Evolutionary conservation across 148 eudicot genomes (phyloP).

Genomic region (Rhododendron kiyosumense): DNA sequence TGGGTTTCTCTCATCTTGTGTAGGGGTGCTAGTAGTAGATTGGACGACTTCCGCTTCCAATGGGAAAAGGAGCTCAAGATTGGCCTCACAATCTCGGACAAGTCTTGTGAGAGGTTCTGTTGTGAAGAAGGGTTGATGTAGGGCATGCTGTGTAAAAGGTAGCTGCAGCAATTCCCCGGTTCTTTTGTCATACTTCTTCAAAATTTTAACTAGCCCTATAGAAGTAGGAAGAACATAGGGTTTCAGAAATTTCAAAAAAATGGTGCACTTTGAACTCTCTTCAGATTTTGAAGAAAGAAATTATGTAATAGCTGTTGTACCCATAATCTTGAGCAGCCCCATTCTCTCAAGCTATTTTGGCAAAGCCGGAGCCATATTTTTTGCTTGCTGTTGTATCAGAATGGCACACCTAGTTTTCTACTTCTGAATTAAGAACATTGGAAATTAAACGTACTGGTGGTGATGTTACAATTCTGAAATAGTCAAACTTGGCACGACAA

Average conservation of each 20-base stretch:
- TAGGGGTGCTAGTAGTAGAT: slow-evolving; percentile 24
- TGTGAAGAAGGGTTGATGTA: slow-evolving; percentile 81
- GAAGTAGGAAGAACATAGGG: slow-evolving; percentile 8
- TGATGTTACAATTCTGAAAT: neutral
- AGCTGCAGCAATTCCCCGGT: slow-evolving; percentile 74
- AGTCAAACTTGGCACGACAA: neutral
- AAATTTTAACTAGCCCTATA: slow-evolving; percentile 74
- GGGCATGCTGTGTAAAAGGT: slow-evolving; percentile 77
- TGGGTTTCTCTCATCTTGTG: slow-evolving; percentile 13
- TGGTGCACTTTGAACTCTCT: neutral
- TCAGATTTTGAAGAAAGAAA: neutral
- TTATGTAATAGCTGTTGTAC: neutral
- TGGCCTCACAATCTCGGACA: slow-evolving; percentile 83
- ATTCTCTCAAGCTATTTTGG: neutral
- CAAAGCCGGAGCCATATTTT: neutral
- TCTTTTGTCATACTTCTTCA: slow-evolving; percentile 93
- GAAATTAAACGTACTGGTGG: neutral
- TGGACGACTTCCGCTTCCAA: slow-evolving; percentile 85
- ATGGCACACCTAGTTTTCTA: neutral
- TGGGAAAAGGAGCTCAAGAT: slow-evolving; percentile 84
- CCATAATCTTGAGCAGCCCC: neutral
- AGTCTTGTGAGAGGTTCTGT: slow-evolving; percentile 78
- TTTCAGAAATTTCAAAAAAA: neutral
- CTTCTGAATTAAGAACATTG: neutral
- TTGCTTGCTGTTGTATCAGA: neutral